Conservation (phyloP, 1,139 yeast species). For the Suhomyces bokatorum region DNA sequence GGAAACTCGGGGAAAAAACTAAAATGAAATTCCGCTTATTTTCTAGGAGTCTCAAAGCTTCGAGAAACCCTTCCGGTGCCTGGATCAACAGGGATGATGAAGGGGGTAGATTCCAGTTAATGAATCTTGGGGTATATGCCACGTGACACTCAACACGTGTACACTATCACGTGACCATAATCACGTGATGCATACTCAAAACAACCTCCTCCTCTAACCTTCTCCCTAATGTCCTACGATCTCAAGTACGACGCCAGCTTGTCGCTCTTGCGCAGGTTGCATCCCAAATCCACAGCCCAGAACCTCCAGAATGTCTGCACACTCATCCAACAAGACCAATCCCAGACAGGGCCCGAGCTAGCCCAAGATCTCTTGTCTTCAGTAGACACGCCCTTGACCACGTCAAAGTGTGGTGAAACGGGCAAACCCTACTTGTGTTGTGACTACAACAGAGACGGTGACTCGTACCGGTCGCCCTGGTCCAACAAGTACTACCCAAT, state of each 20-base stretch:
- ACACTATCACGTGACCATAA: neutral
- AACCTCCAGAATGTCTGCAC: constrained; percentile 73
- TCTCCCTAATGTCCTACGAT: constrained; percentile 29
- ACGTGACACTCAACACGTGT: neutral
- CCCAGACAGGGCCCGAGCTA: constrained; percentile 43
- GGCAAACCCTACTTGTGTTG: constrained; percentile 80
- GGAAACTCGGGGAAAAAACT: too few relatives aligned
- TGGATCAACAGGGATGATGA: too few relatives aligned
- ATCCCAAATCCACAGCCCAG: constrained; percentile 65
- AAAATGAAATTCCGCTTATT: too few relatives aligned
- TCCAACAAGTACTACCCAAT: constrained; percentile 74
- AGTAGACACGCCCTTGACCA: constrained; percentile 80
- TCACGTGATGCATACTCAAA: neutral
- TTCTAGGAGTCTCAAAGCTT: too few relatives aligned
- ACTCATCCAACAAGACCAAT: constrained; percentile 51
- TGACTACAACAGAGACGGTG: constrained; percentile 95
- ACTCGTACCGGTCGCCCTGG: constrained; percentile 91
- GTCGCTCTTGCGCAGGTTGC: constrained; percentile 80
- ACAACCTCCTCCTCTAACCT: neutral
- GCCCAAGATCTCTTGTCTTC: constrained; percentile 87
- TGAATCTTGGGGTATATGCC: neutral
- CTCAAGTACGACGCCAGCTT: constrained; percentile 84
- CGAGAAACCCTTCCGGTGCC: too few relatives aligned
- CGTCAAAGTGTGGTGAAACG: constrained; percentile 54
- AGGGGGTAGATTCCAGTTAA: too few relatives aligned